phyloP scores from a whole-genome alignment of 306 rosid species.

The Aeschynomene evenia region DNA sequence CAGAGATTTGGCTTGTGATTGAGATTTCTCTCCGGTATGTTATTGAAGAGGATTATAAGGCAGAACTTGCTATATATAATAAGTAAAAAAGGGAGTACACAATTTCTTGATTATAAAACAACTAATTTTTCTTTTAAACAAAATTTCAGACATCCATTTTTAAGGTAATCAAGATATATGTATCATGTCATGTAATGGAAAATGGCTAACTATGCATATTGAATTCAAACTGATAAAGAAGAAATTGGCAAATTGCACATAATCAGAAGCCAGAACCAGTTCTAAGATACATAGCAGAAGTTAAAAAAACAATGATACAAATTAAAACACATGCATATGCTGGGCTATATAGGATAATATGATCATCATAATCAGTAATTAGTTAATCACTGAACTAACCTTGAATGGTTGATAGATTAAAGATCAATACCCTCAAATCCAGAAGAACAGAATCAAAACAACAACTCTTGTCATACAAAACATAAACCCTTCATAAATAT shows the following conservation, averaged over 20 bases:
- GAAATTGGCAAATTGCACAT: background rate
- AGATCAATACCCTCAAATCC: constrained; percentile 9
- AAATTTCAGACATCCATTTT: too few relatives aligned
- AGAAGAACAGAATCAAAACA: constrained; percentile 10
- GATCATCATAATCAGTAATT: background rate
- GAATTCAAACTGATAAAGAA: background rate
- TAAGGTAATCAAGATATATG: background rate
- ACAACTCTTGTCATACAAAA: constrained; percentile 2
- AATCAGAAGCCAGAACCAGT: background rate
- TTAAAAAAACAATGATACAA: background rate
- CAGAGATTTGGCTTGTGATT: background rate
- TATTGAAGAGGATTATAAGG: background rate
- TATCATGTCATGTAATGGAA: background rate
- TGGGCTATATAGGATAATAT: background rate
- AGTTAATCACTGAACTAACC: constrained; percentile 34
- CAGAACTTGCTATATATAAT: background rate
- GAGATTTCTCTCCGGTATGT: background rate
- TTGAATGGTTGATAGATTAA: constrained; percentile 4
- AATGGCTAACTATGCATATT: background rate
- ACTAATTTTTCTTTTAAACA: too few relatives aligned
- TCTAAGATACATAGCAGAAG: background rate
- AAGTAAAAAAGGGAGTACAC: background rate
- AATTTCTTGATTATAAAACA: background rate
- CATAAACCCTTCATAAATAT: background rate
- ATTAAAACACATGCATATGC: background rate